Base-by-base conservation (phyloP, 1,284 basidiomycete species). In the Naganishia cerealis region DNA sequence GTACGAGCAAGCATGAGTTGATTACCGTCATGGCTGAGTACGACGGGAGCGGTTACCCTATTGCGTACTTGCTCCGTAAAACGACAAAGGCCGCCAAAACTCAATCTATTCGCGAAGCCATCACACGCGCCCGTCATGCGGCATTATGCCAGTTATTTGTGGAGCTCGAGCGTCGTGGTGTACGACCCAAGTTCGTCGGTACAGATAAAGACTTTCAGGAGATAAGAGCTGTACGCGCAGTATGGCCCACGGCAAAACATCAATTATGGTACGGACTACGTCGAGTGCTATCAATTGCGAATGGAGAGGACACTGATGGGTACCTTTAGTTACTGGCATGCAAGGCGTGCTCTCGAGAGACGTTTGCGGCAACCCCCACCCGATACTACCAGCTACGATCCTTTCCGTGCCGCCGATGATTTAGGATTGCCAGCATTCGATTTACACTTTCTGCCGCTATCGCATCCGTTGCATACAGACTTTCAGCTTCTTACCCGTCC, bases 141-240 rank as follows among this genome's bases (percentile, higher is more conserved):
- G 36, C 54, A 10, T 7, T 56, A 2, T 13, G 16, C 3, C 4
- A 10, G 2, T 10, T 56, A 3, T 38, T 56, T 7, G 6, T 18
- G 2, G 29, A 13, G 18, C 29, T 56, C 13, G 3, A 15, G 3
- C 4, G n/a, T 2, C 8, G 29, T 9, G 54, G 54, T 13, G 54
- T 56, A 5, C 12, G 13, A 10, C 54, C 54, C 7, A 10, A 8
- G 8, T 56, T 56, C n/a, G 54, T 56, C 6, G 24, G 54, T 3
- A 56, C 29, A 3, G 54, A 56, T 18, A 56, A 56, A 33, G 54
- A 56, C 29, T 56, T 56, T 33, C 54, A 56, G 29, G 54, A 56
- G 54, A 36, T 56, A 10, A 3, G 29, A 2, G 33, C 54, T 2
- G 54, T 38, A 38, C 54, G 15, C 7, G 15, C 15, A 7, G 39